These are phyloP conservation scores for Penicillium sp. DNA, from an alignment of 2,329 filamentous ascomycete species.

Conservation along the genomic window DNA sequence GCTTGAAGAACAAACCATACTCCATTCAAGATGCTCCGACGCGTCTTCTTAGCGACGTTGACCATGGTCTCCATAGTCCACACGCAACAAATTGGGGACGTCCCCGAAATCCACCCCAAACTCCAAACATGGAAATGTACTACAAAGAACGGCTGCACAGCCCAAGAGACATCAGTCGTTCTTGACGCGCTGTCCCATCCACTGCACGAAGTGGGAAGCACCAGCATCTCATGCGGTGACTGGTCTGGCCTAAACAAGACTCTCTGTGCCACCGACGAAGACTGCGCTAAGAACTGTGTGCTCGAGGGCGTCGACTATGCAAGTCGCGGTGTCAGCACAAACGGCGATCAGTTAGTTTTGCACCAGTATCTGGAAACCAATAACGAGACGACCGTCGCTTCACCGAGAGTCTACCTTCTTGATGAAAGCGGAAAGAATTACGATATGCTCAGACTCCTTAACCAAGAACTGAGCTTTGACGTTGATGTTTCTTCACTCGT, in stretches of 20 bases:
- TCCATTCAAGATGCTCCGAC: constrained; percentile 9
- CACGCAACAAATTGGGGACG: constrained; percentile 53
- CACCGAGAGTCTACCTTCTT: constrained; percentile 58
- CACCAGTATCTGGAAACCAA: constrained; percentile 41
- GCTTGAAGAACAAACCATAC: neutral
- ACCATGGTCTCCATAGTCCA: constrained; percentile 44
- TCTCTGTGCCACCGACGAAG: constrained; percentile 47
- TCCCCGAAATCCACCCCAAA: constrained; percentile 50
- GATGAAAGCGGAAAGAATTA: constrained; percentile 60
- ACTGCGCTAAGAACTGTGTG: constrained; percentile 55
- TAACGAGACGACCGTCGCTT: constrained; percentile 28
- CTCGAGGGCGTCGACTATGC: constrained; percentile 56
- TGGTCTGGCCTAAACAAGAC: constrained; percentile 43
- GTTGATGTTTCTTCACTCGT: constrained; percentile 66
- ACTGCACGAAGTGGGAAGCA: constrained; percentile 44
- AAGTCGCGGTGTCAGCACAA: constrained; percentile 51
- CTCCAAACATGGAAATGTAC: constrained; percentile 54
- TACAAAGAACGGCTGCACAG: constrained; percentile 48
- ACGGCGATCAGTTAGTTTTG: constrained; percentile 48
- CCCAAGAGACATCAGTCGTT: constrained; percentile 50
- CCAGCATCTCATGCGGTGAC: constrained; percentile 52
- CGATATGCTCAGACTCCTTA: constrained; percentile 60
- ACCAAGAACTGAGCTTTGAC: constrained; percentile 67
- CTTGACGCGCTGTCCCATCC: constrained; percentile 56
- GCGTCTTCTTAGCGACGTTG: constrained; percentile 9